Evolutionary conservation across 2,329 filamentous ascomycete genomes (phyloP).

Genomic region (Monosporascus ibericus): DNA sequence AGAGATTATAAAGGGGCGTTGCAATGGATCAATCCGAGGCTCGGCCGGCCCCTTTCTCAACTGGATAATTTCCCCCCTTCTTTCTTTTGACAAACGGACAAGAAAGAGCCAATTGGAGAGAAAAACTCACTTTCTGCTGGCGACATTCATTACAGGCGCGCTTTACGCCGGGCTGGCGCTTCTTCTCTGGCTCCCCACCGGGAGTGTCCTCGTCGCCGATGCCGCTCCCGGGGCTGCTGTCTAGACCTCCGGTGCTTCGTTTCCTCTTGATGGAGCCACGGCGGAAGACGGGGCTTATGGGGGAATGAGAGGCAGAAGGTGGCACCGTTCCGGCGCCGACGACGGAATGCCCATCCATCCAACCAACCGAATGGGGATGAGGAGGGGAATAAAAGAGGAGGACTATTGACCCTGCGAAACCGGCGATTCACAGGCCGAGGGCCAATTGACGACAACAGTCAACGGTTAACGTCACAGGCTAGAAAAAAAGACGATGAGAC

Average conservation of each 20-base stretch:
- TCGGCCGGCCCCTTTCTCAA: background rate
- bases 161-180: conserved; percentile 64
- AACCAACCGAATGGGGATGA: conserved; percentile 16
- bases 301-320: conserved; percentile 18
- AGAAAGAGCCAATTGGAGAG: background rate
- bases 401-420: conserved; percentile 14
- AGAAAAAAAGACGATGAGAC: background rate
- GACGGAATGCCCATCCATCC: conserved; percentile 44
- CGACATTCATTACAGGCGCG: conserved; percentile 79
- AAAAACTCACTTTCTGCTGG: conserved; percentile 68
- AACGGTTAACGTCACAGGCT: background rate
- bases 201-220: conserved; percentile 53
- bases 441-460: background rate
- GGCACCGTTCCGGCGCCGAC: conserved; percentile 40
- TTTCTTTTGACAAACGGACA: too few species aligned
- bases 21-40: too few species aligned
- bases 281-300: conserved; percentile 43
- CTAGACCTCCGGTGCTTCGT: conserved; percentile 45
- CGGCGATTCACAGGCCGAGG: conserved; percentile 10
- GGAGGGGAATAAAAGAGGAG: conserved; percentile 5
- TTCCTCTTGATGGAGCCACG: conserved; percentile 54
- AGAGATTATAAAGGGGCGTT: too few species aligned
- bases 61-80: background rate
- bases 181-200: conserved; percentile 49
- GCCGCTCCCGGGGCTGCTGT: conserved; percentile 55